Conservation (phyloP, 2,329 filamentous ascomycete genomes). For the Exophiala bonariae region DNA sequence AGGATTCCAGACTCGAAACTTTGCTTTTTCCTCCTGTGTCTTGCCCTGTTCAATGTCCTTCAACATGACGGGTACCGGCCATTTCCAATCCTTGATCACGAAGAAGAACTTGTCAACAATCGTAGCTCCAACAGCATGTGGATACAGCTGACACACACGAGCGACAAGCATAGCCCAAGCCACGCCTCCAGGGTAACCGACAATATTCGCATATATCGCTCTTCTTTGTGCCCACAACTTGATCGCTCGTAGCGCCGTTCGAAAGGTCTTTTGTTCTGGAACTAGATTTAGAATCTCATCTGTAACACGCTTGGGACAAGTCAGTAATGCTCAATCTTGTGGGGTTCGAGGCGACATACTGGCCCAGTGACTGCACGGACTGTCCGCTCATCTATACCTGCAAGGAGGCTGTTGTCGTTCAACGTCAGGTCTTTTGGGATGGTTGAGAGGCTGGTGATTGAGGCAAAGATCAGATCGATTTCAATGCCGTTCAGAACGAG, state of each 20-base stretch:
- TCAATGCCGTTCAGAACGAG: slow-evolving; percentile 88
- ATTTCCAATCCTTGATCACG: slow-evolving; percentile 86
- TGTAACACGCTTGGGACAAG: slow-evolving; percentile 64
- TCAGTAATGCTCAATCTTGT: not conserved
- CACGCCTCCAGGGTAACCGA: slow-evolving; percentile 94
- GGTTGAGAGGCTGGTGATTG: slow-evolving; percentile 68
- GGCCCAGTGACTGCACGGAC: slow-evolving; percentile 91
- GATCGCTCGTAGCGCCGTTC: slow-evolving; percentile 83
- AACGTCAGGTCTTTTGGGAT: slow-evolving; percentile 73
- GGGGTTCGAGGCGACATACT: slow-evolving; percentile 5
- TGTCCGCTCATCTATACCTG: slow-evolving; percentile 82
- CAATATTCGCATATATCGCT: slow-evolving; percentile 92
- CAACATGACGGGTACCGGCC: slow-evolving; percentile 89
- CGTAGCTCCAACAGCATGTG: slow-evolving; percentile 82
- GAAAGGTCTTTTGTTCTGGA: slow-evolving; percentile 85
- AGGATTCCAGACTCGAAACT: slow-evolving; percentile 82
- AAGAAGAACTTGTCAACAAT: slow-evolving; percentile 93
- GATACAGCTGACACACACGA: slow-evolving; percentile 92
- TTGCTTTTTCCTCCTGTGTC: slow-evolving; percentile 58
- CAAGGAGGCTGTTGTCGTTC: slow-evolving; percentile 79
- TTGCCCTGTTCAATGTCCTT: slow-evolving; percentile 83
- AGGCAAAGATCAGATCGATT: slow-evolving; percentile 89
- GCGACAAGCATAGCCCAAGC: slow-evolving; percentile 98
- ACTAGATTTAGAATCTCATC: slow-evolving; percentile 88
- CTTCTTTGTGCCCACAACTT: slow-evolving; percentile 94